Conservation (phyloP, 495 filamentous ascomycete species). For the Aspergillus campestris region DNA sequence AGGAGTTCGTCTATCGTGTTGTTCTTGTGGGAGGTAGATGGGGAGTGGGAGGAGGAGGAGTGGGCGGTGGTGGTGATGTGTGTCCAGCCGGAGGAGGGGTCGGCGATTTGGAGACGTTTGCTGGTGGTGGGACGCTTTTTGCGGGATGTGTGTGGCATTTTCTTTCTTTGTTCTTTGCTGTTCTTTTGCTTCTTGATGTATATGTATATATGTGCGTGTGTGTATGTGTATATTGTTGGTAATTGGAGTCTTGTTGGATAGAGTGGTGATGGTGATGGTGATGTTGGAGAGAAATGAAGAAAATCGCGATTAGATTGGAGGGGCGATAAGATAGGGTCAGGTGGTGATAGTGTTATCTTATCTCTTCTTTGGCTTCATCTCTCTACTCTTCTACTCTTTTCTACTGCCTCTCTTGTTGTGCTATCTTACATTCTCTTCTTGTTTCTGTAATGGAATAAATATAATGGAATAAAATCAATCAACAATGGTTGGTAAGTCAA, state of each 20-base stretch:
- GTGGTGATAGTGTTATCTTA: neutral
- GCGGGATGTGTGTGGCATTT: constrained; percentile 43
- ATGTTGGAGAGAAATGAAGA: neutral
- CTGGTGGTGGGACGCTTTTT: constrained; percentile 23
- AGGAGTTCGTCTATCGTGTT: constrained; percentile 3
- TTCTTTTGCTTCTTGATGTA: neutral
- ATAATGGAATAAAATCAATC: too few species aligned
- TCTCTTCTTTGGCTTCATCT: constrained; percentile 10
- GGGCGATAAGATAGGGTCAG: constrained; percentile 1
- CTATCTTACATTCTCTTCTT: too few species aligned
- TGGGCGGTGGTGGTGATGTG: constrained; percentile 36
- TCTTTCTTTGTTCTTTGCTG: neutral
- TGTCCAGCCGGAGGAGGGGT: constrained; percentile 47
- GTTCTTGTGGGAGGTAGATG: neutral
- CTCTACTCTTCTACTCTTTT: too few species aligned
- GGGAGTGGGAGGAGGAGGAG: constrained; percentile 12
- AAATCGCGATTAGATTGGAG: neutral
- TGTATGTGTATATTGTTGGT: neutral
- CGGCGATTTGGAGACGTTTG: constrained; percentile 41
- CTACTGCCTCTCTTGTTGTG: too few species aligned
- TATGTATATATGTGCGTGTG: neutral
- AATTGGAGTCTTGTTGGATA: neutral
- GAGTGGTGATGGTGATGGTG: neutral
- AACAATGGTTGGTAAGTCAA: too few species aligned
- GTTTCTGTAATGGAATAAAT: too few species aligned